phyloP scores from a whole-genome alignment of 257 asterid species.

The Nicotiana knightiana region DNA sequence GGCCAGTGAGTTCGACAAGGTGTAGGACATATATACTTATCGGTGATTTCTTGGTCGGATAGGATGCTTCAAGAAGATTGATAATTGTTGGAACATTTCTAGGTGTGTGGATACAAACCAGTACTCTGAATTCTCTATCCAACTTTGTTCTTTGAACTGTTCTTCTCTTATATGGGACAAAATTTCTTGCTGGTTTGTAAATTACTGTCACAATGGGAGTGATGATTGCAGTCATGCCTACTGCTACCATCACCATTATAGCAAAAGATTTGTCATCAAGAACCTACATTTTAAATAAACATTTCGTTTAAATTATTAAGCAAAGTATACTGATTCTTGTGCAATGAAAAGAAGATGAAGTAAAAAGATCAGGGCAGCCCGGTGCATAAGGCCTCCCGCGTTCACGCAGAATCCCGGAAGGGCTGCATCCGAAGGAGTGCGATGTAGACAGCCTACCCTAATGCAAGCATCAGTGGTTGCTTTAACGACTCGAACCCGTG shows the following conservation, averaged over 20 bases:
- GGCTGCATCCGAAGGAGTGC: rapidly evolving
- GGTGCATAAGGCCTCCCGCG: too few relatives aligned
- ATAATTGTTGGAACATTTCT: conserved; percentile 82
- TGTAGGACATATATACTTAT: conserved; percentile 66
- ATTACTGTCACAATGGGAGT: conserved; percentile 57
- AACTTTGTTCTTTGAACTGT: conserved; percentile 54
- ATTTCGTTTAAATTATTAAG: neutral
- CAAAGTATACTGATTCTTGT: neutral
- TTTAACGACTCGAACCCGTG: too few relatives aligned
- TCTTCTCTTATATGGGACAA: conserved; percentile 55
- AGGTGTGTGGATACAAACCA: conserved; percentile 72
- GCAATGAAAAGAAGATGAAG: neutral
- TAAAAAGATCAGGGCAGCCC: too few relatives aligned
- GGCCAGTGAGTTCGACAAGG: conserved; percentile 89
- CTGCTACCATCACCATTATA: conserved; percentile 73
- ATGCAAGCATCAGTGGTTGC: too few relatives aligned
- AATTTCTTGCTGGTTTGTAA: conserved; percentile 62
- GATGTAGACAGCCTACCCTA: too few relatives aligned
- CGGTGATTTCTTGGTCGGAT: conserved; percentile 71
- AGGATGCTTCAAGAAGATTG: conserved; percentile 77
- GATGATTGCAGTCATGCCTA: conserved; percentile 64
- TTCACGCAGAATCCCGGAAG: too few relatives aligned
- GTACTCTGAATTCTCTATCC: conserved; percentile 62
- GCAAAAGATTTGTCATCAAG: conserved; percentile 73
- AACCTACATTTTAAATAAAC: conserved; percentile 31